Evolutionary conservation across 345 rosid genomes (phyloP).

Genomic region (Populus nigra): DNA sequence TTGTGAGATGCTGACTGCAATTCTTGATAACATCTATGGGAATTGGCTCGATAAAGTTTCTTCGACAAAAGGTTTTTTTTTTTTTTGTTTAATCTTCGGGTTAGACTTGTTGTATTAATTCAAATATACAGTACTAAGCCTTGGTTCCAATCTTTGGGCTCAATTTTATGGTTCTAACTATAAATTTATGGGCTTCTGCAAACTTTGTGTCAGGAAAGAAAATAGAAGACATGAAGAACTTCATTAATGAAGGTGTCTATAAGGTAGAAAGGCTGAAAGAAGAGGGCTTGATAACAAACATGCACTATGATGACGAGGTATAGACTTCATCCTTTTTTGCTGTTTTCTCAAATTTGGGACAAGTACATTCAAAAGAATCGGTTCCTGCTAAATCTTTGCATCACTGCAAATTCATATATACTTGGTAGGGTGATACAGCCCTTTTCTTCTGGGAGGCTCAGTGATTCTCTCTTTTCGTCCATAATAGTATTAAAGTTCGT

Average conservation of each 20-base stretch:
- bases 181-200: slow-evolving; percentile 26
- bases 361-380: neutral
- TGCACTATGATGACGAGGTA: slow-evolving; percentile 91
- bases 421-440: neutral
- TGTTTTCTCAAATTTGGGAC: neutral
- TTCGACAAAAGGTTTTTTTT: slow-evolving; percentile 62
- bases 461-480: too few species aligned
- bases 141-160: neutral
- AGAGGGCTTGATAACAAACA: slow-evolving; percentile 78
- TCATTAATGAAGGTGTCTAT: slow-evolving; percentile 84
- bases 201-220: slow-evolving; percentile 60
- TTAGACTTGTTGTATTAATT: neutral
- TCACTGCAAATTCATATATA: neutral
- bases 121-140: neutral
- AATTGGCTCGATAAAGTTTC: slow-evolving; percentile 89
- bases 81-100: neutral
- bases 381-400: neutral
- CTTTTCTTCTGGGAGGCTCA: too few species aligned
- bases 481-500: too few species aligned
- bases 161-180: slow-evolving; percentile 18
- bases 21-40: slow-evolving; percentile 88
- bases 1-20: slow-evolving; percentile 83
- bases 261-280: slow-evolving; percentile 81
- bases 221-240: slow-evolving; percentile 73
- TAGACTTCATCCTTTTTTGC: neutral